These are phyloP conservation scores for Lasiodiplodia hormozganensis DNA, from an alignment of 2,329 filamentous ascomycete species.

Conservation along the genomic window DNA sequence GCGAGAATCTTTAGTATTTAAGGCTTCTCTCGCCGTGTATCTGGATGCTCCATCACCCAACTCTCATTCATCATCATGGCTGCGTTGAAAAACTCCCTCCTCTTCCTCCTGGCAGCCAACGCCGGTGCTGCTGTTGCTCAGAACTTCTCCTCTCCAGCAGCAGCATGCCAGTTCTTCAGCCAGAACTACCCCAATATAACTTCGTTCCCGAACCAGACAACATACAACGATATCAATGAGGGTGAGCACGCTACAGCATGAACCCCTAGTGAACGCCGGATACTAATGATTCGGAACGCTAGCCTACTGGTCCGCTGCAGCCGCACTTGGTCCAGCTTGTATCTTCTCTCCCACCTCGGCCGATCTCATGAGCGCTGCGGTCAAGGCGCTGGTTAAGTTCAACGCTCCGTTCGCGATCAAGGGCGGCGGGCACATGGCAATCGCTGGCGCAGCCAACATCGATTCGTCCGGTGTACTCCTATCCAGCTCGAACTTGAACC, in stretches of 20 bases:
- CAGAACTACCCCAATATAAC: slow-evolving; percentile 11
- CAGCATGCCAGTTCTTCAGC: slow-evolving; percentile 1
- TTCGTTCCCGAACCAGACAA: neutral
- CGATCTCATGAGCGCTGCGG: slow-evolving; percentile 1
- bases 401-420: slow-evolving; percentile 34
- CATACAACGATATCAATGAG: neutral
- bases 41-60: neutral
- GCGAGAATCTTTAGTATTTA: neutral
- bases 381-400: slow-evolving; percentile 3
- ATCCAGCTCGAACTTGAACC: slow-evolving; percentile 35
- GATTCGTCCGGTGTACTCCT: slow-evolving; percentile 32
- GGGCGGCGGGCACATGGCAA: slow-evolving; percentile 38
- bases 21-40: neutral
- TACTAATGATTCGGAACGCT: neutral
- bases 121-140: neutral
- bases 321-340: slow-evolving; percentile 29
- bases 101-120: neutral
- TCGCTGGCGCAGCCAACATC: slow-evolving; percentile 32
- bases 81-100: neutral
- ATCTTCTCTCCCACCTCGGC: neutral
- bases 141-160: neutral
- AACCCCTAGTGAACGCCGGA: too few species aligned
- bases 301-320: slow-evolving; percentile 14
- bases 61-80: neutral
- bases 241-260: neutral